Conservation (phyloP, 768 basidiomycete species). For the Boletus rubescentipes region DNA sequence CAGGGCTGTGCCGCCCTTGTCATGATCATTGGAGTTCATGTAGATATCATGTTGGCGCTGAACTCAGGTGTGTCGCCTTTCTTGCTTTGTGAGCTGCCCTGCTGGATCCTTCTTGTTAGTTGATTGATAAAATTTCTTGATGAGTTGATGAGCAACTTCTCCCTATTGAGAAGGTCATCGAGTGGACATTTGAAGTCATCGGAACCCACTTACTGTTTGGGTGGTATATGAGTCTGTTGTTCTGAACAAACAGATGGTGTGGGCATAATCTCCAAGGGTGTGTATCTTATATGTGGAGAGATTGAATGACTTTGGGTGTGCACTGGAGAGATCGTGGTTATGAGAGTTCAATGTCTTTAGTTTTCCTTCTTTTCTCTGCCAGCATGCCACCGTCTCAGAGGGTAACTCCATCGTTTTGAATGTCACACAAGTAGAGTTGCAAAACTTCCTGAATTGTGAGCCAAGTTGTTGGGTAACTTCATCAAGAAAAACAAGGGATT, state of each 20-base stretch:
- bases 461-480: slow-evolving; percentile 11
- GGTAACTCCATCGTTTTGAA: slow-evolving; percentile 29
- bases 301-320: slow-evolving; percentile 26
- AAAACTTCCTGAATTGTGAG: neutral
- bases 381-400: slow-evolving; percentile 18
- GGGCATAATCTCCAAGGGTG: slow-evolving; percentile 37
- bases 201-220: too few relatives aligned
- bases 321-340: too few relatives aligned
- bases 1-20: too few relatives aligned
- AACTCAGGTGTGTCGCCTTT: slow-evolving; percentile 4
- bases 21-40: neutral
- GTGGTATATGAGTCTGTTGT: too few relatives aligned
- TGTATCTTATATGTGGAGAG: slow-evolving; percentile 37
- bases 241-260: too few relatives aligned
- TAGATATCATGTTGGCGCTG: neutral
- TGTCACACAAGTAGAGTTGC: slow-evolving; percentile 18
- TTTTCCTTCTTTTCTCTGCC: neutral
- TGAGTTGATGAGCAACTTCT: slow-evolving; percentile 31
- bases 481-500: slow-evolving; percentile 21
- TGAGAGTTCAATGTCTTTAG: too few relatives aligned
- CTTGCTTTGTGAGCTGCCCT: slow-evolving; percentile 13
- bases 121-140: slow-evolving; percentile 30
- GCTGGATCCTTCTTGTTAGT: slow-evolving; percentile 22
- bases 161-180: too few relatives aligned
- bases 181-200: too few relatives aligned